These are phyloP conservation scores for Mycena floridula DNA, from an alignment of 768 basidiomycete genomes.

Conservation along the genomic window DNA sequence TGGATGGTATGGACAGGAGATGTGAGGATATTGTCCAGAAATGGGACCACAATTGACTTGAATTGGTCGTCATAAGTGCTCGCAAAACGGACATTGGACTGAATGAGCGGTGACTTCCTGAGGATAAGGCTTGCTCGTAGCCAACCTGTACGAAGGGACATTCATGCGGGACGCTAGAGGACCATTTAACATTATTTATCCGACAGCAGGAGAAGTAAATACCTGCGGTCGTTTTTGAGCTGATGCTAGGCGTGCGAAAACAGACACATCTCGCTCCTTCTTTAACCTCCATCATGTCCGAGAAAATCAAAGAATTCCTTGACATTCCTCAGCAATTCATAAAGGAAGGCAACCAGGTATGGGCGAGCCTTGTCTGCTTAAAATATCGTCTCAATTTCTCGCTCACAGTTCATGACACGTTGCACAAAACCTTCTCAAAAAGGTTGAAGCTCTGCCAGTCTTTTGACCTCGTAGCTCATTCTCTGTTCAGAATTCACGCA, in stretches of 20 bases:
- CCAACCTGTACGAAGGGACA: constrained; percentile 47
- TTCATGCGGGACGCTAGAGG: constrained; percentile 43
- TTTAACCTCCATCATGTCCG: constrained; percentile 60
- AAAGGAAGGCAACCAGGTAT: constrained; percentile 88
- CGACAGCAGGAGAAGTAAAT: constrained; percentile 8
- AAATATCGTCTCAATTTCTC: constrained; percentile 9
- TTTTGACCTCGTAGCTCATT: neutral
- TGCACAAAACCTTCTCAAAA: constrained; percentile 97
- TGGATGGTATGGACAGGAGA: neutral
- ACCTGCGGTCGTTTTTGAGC: constrained; percentile 3
- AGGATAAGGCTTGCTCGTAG: constrained; percentile 31
- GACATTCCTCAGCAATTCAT: constrained; percentile 91
- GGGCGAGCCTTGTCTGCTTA: constrained; percentile 14
- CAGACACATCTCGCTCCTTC: constrained; percentile 24
- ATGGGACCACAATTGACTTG: no score
- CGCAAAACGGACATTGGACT: no score
- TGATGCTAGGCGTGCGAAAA: constrained; percentile 13
- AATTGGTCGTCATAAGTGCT: no score
- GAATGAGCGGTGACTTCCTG: no score
- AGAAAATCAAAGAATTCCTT: constrained; percentile 83
- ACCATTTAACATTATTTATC: no score
- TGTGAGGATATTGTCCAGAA: neutral
- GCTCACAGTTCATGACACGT: constrained; percentile 80
- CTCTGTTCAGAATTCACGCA: constrained; percentile 77
- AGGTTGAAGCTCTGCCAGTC: constrained; percentile 46